Base-by-base conservation (phyloP, 208 protist species). In the Acanthamoeba rhysodes region DNA sequence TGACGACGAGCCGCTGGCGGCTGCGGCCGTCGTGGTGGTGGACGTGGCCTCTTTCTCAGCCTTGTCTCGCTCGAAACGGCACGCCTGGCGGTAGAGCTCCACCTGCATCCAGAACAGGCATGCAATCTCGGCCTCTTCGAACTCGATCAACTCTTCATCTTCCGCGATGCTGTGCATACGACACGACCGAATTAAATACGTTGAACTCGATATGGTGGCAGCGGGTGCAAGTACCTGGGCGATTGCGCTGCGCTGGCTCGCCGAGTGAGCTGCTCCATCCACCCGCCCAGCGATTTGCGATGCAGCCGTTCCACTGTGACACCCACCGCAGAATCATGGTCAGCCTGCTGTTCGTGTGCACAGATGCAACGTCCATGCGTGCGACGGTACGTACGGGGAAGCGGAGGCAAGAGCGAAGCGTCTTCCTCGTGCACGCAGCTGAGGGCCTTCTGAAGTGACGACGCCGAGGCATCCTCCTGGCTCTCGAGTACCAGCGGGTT, bases 91-190 rank as follows among this genome's bases (percentile, higher is more conserved):
- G 24, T 68, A 84, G 74, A n/a, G 24, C 45, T 84, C 74, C 34
- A 84, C 74, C 45, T 84, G 41, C 74, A 84, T 22, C 22, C 74
- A 84, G 45, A 84, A 84, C n/a, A 84, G 45, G 74, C 74, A 84
- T 24, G 24, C 45, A 6, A 84, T 53, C 45, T 84, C 74, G 34
- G 74, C n/a, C 74, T n/a, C 74, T 24, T n/a, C 74, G n/a, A 84
- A 84, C 45, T 45, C 45, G 29, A 68, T 68, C 57, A 64, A 22
- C 14, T 16, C 53, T 12, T 22, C 7, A 22, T 29, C 62, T 29
- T 29, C 27, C 22, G 62, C 0, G 2, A 22, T 16, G 18, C 53
- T 59, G 53, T 59, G 53, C 16, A 22, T 16, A 22, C 53, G 18
- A 59, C 18, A 22, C 12, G 22, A 22, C 53, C 57, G 57, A 64